A percentile compares a stretch with the other conserved stretches of the same genome.
These are phyloP conservation scores for Fusarium proliferatum DNA, from an alignment of 2,329 filamentous ascomycete genomes.

Conservation along the genomic window DNA sequence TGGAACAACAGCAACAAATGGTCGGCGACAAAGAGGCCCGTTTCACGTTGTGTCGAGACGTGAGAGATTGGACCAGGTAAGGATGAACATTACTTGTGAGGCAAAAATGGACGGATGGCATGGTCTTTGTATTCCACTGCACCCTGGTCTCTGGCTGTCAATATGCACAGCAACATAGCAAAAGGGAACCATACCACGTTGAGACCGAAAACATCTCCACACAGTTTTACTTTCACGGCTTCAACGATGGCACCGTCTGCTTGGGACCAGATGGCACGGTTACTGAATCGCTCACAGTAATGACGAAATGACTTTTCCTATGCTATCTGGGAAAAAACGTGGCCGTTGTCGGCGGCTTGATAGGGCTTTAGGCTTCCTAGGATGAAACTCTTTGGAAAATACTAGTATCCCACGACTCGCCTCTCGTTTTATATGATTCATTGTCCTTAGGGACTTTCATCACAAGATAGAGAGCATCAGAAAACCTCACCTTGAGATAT, in stretches of 20 bases:
- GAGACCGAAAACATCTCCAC: constrained; percentile 23
- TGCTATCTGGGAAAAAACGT: constrained; percentile 33
- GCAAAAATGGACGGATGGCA: constrained; percentile 34
- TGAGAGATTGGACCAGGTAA: constrained; percentile 31
- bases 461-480: constrained; percentile 6
- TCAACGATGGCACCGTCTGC: constrained; percentile 37
- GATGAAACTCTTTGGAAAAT: constrained; percentile 10
- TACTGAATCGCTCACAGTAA: constrained; percentile 8
- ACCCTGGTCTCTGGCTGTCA: constrained; percentile 27
- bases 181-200: constrained; percentile 30
- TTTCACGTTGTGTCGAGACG: constrained; percentile 37
- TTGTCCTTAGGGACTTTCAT: constrained; percentile 23
- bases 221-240: constrained; percentile 17
- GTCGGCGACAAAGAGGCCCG: constrained; percentile 5
- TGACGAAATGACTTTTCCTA: constrained; percentile 30
- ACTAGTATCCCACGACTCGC: constrained; percentile 36
- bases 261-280: constrained; percentile 21
- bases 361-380: constrained; percentile 19
- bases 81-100: constrained; percentile 29
- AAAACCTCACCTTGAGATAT: constrained; percentile 6
- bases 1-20: constrained; percentile 29
- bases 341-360: constrained; percentile 34
- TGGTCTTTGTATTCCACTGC: constrained; percentile 34
- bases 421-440: neutral
- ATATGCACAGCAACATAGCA: constrained; percentile 27